Conservation (phyloP, 495 filamentous ascomycete genomes). For the Hyaloscypha variabilis region DNA sequence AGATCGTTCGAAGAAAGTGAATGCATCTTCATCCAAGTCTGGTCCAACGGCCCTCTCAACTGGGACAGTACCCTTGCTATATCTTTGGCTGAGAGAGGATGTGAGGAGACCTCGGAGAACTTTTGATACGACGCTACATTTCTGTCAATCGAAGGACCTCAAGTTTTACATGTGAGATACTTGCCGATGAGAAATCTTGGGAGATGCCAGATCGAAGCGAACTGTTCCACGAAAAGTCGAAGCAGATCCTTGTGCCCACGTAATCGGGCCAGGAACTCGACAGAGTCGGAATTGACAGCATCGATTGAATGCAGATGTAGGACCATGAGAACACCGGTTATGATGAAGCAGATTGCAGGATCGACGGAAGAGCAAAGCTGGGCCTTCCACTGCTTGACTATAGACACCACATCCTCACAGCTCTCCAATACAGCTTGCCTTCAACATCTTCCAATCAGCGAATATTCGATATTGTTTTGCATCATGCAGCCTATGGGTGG, state of each 20-base stretch:
- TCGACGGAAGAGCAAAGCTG: conserved; percentile 6
- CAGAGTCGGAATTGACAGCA: background rate
- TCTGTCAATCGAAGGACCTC: too few species aligned
- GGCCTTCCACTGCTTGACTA: conserved; percentile 1
- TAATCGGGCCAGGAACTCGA: background rate
- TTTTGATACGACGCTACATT: background rate
- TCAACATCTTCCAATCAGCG: too few species aligned
- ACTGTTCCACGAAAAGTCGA: conserved; percentile 5
- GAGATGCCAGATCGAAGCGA: conserved; percentile 9
- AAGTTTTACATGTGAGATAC: background rate
- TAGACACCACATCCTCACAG: conserved; percentile 3
- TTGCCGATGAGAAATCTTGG: conserved; percentile 9
- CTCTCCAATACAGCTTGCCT: background rate
- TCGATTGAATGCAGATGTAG: conserved; percentile 1
- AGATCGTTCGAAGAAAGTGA: background rate
- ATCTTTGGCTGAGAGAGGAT: too few species aligned
- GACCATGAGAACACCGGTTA: background rate
- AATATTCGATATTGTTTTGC: too few species aligned
- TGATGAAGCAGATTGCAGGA: conserved; percentile 11
- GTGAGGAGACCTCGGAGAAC: background rate
- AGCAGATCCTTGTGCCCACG: conserved; percentile 1
- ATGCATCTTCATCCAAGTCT: background rate
- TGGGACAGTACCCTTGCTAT: too few species aligned
- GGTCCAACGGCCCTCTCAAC: too few species aligned
- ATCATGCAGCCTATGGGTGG: too few species aligned